Evolutionary conservation across 176 grass and related monocot species (phyloP), one percentile per base, ranked within the genome.

Genomic region (Oryza meyeriana): DNA sequence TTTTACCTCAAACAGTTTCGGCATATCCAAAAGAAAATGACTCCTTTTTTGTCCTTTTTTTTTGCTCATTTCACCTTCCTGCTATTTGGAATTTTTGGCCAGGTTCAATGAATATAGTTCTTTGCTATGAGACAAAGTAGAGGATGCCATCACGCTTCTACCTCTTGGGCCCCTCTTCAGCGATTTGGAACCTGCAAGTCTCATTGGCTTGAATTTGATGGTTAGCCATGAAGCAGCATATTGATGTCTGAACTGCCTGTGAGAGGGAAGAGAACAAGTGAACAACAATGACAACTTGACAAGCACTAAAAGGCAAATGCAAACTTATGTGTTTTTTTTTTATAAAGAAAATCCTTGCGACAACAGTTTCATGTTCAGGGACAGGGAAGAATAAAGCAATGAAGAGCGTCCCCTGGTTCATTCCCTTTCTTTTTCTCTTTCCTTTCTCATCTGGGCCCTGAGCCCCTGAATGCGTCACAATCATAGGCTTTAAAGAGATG

Each of bases 91-190:
- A 62, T 17, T 76, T 71, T 50, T 50, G 10, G 27, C 52, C 50
- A 89, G 82, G 64, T 85, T 71, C 87, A 81, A n/a, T 71, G 87
- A 76, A 81, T 65, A 12, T 39, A 14, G 52, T 17, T 1, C 14
- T 36, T 22, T 41, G 8, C 20, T n/a, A 2, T 27, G 14, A 5
- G 35, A 35, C 69, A 80, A 67, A 57, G 33, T 17, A 52, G 36
- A 69, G 12, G 48, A 66, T 3, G 1, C 58, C 35, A 40, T n/a
- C 14, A 0, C 26, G 74, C 75, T 59, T 24, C 36, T 64, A 45
- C 36, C 10, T 66, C 11, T 61, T 76, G 73, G 72, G 26, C 5
- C 42, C 42, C 67, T 33, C 44, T 58, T 5, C 12, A 63, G 61
- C 38, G 4, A 63, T 22, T 62, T 25, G 34, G 0, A 44, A 30